Percentiles rank a stretch among this genome's conserved stretches.
Evolutionary conservation across 371 early-diverging fungal genomes (phyloP).

Genomic region (Mortierella sp.): DNA sequence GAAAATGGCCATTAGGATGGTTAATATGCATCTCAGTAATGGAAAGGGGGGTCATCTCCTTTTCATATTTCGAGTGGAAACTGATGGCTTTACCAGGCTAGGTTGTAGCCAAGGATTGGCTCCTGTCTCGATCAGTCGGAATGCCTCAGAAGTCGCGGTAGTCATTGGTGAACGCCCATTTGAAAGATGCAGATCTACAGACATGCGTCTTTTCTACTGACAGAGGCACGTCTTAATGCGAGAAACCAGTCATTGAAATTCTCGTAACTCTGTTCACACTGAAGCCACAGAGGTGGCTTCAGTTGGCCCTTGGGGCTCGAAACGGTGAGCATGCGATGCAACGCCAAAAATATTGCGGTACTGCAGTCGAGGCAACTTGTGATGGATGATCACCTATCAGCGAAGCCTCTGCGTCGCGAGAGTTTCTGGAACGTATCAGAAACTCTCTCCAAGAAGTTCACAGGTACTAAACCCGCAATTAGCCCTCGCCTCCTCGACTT

Average conservation of each 20-base stretch:
- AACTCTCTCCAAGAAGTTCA: no score
- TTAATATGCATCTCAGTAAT: background rate
- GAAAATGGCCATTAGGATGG: background rate
- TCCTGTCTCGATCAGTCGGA: slow-evolving; percentile 42
- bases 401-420: no score
- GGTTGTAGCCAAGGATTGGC: slow-evolving; percentile 30
- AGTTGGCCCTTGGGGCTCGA: background rate
- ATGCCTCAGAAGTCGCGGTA: slow-evolving; percentile 23
- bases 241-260: background rate
- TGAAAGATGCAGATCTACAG: background rate
- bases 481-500: no score
- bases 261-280: background rate
- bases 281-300: background rate
- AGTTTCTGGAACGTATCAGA: no score
- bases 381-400: no score
- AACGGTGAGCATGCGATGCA: no score
- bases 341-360: no score
- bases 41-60: background rate
- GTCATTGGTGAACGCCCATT: background rate
- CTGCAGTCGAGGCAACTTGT: no score
- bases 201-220: background rate
- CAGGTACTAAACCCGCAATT: no score
- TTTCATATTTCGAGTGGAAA: background rate
- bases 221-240: background rate
- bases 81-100: slow-evolving; percentile 6